phyloP scores from a whole-genome alignment of 169 alveolate genomes.

The Cryptosporidium muris region DNA sequence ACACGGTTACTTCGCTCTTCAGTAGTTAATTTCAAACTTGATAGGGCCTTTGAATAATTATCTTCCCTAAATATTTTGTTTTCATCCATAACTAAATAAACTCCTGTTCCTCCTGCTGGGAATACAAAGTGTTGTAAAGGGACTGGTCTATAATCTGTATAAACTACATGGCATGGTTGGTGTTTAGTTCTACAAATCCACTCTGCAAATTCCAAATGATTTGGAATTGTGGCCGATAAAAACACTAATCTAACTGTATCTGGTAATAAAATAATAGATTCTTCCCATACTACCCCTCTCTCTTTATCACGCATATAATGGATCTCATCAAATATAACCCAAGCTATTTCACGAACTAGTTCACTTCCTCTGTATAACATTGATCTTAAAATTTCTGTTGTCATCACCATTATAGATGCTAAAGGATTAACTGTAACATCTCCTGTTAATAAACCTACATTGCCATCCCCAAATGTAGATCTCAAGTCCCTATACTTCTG shows the following conservation, averaged over 20 bases:
- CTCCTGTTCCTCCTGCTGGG: conserved; percentile 95
- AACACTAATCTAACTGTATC: conserved; percentile 93
- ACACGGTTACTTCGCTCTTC: conserved; percentile 40
- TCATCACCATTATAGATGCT: conserved; percentile 98
- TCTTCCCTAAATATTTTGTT: conserved; percentile 86
- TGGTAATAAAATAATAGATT: conserved; percentile 95
- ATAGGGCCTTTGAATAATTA: conserved; percentile 74
- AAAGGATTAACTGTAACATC: conserved; percentile 97
- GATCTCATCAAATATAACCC: conserved; percentile 92
- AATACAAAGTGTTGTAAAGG: conserved; percentile 97
- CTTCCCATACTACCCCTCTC: conserved; percentile 99
- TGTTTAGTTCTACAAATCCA: conserved; percentile 98
- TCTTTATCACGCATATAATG: conserved; percentile 99
- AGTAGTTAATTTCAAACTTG: conserved; percentile 37
- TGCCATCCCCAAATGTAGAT: conserved; percentile 91
- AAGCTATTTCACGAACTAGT: conserved; percentile 89
- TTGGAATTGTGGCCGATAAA: conserved; percentile 99
- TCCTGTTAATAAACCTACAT: conserved; percentile 99
- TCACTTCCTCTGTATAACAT: conserved; percentile 99
- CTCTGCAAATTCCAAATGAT: conserved; percentile 98
- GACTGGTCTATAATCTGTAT: conserved; percentile 97
- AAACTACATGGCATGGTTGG: conserved; percentile 96
- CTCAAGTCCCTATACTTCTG: conserved; percentile 97
- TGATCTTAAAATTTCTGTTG: conserved; percentile 97
- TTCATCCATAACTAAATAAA: conserved; percentile 94